phyloP scores from a whole-genome alignment of 23 red algal species.

The Gracilaria caudata region DNA sequence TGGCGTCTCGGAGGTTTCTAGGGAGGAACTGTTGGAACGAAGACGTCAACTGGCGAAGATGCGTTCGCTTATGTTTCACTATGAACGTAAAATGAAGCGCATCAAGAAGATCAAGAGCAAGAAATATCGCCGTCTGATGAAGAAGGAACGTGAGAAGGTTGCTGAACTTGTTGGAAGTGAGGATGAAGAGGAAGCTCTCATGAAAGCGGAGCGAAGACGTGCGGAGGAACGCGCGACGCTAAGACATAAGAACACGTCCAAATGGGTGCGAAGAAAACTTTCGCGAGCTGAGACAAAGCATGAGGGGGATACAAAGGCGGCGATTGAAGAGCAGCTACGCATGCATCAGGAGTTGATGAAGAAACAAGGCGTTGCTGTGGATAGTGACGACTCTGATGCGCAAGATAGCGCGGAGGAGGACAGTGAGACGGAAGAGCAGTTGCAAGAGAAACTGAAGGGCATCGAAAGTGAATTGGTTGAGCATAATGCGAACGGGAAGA shows the following conservation, averaged over 20 bases:
- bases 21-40: constrained; percentile 54
- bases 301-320: constrained; percentile 51
- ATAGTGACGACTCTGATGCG: constrained; percentile 39
- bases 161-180: constrained; percentile 24
- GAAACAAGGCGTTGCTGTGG: constrained; percentile 37
- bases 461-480: constrained; percentile 31
- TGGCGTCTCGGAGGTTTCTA: constrained; percentile 49
- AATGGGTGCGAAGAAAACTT: constrained; percentile 85
- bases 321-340: constrained; percentile 83
- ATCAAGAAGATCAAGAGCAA: constrained; percentile 81
- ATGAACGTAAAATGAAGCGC: constrained; percentile 84
- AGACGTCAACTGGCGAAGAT: constrained; percentile 64
- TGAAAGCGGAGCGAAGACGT: constrained; percentile 70
- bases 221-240: constrained; percentile 81
- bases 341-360: constrained; percentile 50
- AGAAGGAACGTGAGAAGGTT: constrained; percentile 61
- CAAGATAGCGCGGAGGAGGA: constrained; percentile 31
- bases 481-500: neutral
- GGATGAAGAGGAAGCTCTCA: constrained; percentile 45
- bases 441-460: constrained; percentile 26
- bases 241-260: constrained; percentile 80
- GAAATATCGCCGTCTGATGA: constrained; percentile 49
- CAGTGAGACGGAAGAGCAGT: constrained; percentile 25
- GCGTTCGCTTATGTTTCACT: constrained; percentile 75
- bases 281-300: constrained; percentile 45